A percentile compares a stretch with the other conserved stretches of the same genome.
These are phyloP conservation scores for Penicillium paradoxum DNA, from an alignment of 495 filamentous ascomycete genomes.

Conservation along the genomic window DNA sequence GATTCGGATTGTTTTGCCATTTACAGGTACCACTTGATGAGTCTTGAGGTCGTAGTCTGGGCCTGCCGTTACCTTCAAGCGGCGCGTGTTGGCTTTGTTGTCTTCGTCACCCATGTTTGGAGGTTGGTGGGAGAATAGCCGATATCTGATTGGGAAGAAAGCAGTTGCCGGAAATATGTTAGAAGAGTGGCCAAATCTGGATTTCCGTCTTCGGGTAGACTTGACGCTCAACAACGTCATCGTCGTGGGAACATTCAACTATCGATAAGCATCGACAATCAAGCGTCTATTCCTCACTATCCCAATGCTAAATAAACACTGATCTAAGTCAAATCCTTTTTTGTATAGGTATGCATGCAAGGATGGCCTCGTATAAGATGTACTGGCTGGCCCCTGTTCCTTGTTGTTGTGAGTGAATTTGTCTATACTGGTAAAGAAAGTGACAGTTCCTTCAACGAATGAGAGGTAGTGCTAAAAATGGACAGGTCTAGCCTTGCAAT, in stretches of 20 bases:
- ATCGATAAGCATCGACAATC: not conserved
- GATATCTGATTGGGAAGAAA: not conserved
- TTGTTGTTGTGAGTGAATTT: too few relatives aligned
- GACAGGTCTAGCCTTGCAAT: too few relatives aligned
- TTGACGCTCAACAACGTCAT: conserved; percentile 13
- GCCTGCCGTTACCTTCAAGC: conserved; percentile 55
- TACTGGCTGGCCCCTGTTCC: too few relatives aligned
- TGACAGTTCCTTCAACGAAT: not conserved
- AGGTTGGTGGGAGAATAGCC: not conserved
- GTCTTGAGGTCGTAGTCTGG: conserved; percentile 60
- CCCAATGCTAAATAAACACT: not conserved
- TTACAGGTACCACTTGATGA: conserved; percentile 69
- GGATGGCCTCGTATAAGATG: not conserved
- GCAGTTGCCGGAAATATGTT: not conserved
- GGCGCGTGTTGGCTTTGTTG: conserved; percentile 23
- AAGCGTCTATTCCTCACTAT: not conserved
- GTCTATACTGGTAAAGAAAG: not conserved
- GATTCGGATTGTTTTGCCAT: conserved; percentile 55
- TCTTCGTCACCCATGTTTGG: not conserved
- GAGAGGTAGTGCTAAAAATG: not conserved
- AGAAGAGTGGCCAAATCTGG: not conserved
- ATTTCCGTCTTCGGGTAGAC: not conserved
- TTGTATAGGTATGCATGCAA: not conserved
- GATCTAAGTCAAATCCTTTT: not conserved
- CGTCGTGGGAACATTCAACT: not conserved